Evolutionary conservation across 108 stramenopile species (phyloP), one percentile per base, ranked within the genome.

Genomic region (Phaeodactylum tricornutum): DNA sequence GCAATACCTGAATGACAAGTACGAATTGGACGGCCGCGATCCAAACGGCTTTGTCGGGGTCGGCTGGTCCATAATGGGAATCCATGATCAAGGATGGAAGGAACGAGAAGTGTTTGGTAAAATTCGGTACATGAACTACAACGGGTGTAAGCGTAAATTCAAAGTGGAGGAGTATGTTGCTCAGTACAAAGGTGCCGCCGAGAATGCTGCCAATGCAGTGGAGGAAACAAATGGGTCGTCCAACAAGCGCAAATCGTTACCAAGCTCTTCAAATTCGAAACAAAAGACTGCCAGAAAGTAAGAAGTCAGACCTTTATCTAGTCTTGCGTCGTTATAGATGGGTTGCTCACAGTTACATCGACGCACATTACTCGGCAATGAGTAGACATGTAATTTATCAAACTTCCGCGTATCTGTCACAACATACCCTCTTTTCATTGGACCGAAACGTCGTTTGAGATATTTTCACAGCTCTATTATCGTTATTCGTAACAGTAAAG

Each of bases 11-110:
- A 99, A 99, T 72, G 98, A 99, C 59, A 75, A 85, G 58, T 99
- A 95, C 55, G 77, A 84, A 0, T 72, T 97, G 29, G 98, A 99
- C 60, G 98, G 98, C 1, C 65, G 86, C 12, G 96, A 96, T 57
- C 97, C 97, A 14, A 99, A 98, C 63, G 96, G 96, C 3, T 97
- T 87, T 70, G 92, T 95, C 0, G 97, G 97, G n/a, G 86, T 89
- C 19, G 94, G 79, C 7, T 99, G 97, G 98, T 74, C 75, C 29
- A 88, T 98, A 12, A 88, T 95, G 78, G 96, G 97, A 12, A 79
- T 95, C 19, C 96, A 99, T 61, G 96, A 99, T 59, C 81, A 85
- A 75, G 96, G 86, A 39, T 62, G 73, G 72, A 67, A 69, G 37
- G 67, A 91, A 70, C 59, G 96, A 82, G 74, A 84, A 70, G 32